Evolutionary conservation across 495 filamentous ascomycete genomes (phyloP), one percentile per base, ranked within the genome.

Genomic region (Talaromyces proteolyticus): DNA sequence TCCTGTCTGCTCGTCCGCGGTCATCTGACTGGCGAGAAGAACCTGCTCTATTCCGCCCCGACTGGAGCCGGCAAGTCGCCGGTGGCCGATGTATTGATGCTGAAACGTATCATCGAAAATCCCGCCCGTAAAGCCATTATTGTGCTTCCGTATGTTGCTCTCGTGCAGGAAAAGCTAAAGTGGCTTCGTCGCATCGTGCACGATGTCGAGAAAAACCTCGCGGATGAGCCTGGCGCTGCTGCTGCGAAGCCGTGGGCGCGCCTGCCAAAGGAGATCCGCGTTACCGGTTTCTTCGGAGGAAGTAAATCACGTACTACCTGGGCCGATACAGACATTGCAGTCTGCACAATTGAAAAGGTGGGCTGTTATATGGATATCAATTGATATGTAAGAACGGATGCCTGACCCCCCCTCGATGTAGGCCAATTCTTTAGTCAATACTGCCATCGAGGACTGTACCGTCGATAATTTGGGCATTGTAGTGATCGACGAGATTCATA

Each of bases 321-420:
- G 86, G 72, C 74, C 20, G 88, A 91, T 58, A 80, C 87, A 44
- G 88, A 93, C 61, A 80, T 93, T 51, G 88, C 80, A 2, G 76
- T 91, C 40, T 92, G 87, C 64, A 91, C 88, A 6, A 87, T 90
- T 49, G 88, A 93, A 61, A 93, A 90, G 82, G 87, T 86, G 17
- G 58, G 66, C 60, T 26, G 17, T 45, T 23, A 12, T 23, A 29
- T 8, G 17, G 12, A 1, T 6, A 41, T 17, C n/a, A 26, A 19
- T 49, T 29, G 16, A 36, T 22, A 53, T 34, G 11, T 38, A 3
- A 42, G 40, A 42, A 5, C 36, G 46, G 42, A 50, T 43, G 6
- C 42, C n/a, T 19, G 4, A n/a, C 29, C 8, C 29, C 29, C 29
- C 8, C 29, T n/a, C 16, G 37, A 20, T 22, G 17, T 57, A 89